phyloP scores from a whole-genome alignment of 345 rosid species.

The Euphorbia tirucalli region DNA sequence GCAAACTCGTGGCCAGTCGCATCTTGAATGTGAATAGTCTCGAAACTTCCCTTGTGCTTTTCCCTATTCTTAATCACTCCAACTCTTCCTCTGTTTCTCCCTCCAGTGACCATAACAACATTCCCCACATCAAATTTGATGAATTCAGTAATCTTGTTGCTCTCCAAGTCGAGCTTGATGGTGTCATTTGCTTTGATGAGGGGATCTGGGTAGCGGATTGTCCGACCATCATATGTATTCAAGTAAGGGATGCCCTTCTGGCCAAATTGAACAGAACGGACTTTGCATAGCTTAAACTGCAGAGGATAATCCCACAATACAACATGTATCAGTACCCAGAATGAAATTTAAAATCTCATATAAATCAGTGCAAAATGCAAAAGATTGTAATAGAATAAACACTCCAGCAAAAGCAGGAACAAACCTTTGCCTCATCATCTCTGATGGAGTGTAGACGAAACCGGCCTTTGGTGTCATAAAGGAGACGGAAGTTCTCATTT shows the following conservation, averaged over 20 bases:
- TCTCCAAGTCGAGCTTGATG: slow-evolving; percentile 7
- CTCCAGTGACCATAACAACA: slow-evolving; percentile 13
- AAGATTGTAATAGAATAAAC: neutral
- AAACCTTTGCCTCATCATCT: slow-evolving; percentile 12
- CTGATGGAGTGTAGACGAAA: slow-evolving; percentile 9
- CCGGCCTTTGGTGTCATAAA: slow-evolving; percentile 8
- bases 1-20: slow-evolving; percentile 7
- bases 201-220: slow-evolving; percentile 6
- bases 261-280: slow-evolving; percentile 2
- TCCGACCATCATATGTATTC: slow-evolving; percentile 5
- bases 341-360: neutral
- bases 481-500: slow-evolving; percentile 9
- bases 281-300: slow-evolving; percentile 13
- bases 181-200: slow-evolving; percentile 9
- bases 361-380: neutral
- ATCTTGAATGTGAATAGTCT: slow-evolving; percentile 7
- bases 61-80: slow-evolving; percentile 5
- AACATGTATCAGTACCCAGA: neutral
- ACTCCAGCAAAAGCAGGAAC: neutral
- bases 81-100: slow-evolving; percentile 9
- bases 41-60: slow-evolving; percentile 9
- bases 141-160: slow-evolving; percentile 6
- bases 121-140: slow-evolving; percentile 8
- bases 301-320: neutral
- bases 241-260: slow-evolving; percentile 10